A percentile compares a stretch with the other conserved stretches of the same genome.
Evolutionary conservation across 2,329 filamentous ascomycete species (phyloP).

Genomic region (Penicillium paneum): DNA sequence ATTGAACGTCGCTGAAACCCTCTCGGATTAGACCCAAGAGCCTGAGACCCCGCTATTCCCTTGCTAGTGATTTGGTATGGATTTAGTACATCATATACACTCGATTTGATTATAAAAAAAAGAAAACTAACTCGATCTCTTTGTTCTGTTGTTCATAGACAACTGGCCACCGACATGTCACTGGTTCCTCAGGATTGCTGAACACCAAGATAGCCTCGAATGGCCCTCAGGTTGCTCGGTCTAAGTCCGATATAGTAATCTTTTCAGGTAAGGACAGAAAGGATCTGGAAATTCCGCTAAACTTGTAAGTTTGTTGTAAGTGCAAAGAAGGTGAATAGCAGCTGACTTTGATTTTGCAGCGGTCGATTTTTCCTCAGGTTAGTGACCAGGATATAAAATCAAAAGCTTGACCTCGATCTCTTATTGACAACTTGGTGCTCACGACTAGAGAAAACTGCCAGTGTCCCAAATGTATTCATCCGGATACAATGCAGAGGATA

Average conservation of each 20-base stretch:
- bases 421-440: constrained; percentile 3
- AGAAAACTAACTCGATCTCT: neutral
- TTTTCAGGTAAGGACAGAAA: neutral
- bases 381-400: neutral
- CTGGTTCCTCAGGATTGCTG: neutral
- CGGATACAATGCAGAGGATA: constrained; percentile 66
- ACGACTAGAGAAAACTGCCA: constrained; percentile 66
- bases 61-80: neutral
- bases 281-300: neutral
- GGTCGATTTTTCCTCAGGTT: constrained; percentile 22
- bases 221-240: neutral
- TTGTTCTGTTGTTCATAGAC: neutral
- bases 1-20: neutral
- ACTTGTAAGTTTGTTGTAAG: neutral
- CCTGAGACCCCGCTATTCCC: neutral
- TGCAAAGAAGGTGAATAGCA: neutral
- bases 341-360: constrained; percentile 6
- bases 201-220: neutral
- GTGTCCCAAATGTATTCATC: constrained; percentile 64
- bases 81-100: neutral
- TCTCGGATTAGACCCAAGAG: neutral
- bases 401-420: neutral
- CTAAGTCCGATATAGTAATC: neutral
- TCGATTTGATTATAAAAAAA: too few species aligned
- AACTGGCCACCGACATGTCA: neutral